Base-by-base conservation (phyloP, 164 flowering plant genomes). In the Nelumbo lutea region DNA sequence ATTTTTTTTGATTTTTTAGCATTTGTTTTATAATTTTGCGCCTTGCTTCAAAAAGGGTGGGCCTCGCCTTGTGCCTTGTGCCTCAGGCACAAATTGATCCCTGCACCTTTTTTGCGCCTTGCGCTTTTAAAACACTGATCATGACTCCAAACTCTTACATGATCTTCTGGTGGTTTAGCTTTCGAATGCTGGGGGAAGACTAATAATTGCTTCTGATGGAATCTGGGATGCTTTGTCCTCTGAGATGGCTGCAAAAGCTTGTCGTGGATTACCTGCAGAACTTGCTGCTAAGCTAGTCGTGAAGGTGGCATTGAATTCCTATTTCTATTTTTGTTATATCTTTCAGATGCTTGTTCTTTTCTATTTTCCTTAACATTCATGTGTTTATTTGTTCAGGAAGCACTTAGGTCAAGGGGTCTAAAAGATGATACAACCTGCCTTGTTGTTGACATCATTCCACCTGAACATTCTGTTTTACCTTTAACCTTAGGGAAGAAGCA, bases 371-470 rank as follows among this genome's bases (percentile, higher is more conserved):
- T 40, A 13, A 46, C 13, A 48, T 58, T n/a, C 56, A 38, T 56
- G 53, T 62, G 40, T 68, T 64, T 69, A 47, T 50, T 42, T 53
- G 52, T 80, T 45, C 62, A 89, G 97, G 95, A 88, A 61, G 97
- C 97, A 66, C 66, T 91, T 53, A 83, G 95, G 74, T 80, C 95
- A 66, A 84, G 90, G 77, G 97, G 97, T 42, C 80, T 91, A 73
- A 89, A 91, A 80, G 97, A 91, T 81, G 97, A 91, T 75, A 91
- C 97, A 56, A 91, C 97, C 55, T 91, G 97, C 79, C 46, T 91
- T 56, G 97, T 91, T 79, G 97, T 89, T 77, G 97, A 91, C 73
- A 83, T 91, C 56, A 81, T 83, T 75, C 94, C 97, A 47, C 84
- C 85, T 64, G 86, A 81, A 66, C 73, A 72, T 65, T 84, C 82